phyloP scores from a whole-genome alignment of 805 yeast genomes.

The Jamesozyma hellenica region DNA sequence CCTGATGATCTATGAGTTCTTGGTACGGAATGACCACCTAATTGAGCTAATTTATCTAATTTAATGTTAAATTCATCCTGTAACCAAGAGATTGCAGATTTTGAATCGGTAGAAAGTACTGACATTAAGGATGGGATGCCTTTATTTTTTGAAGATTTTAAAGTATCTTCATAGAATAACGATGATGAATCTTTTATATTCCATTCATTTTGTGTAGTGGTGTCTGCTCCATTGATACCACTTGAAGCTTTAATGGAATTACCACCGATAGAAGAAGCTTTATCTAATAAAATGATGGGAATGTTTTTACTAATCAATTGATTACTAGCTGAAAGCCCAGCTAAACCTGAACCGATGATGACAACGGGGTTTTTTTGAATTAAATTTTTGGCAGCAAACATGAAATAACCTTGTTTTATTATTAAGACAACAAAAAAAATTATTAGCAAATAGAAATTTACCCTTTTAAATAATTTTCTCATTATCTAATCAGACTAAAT shows the following conservation, averaged over 20 bases:
- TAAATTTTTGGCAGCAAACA: neutral
- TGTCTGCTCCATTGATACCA: constrained; percentile 60
- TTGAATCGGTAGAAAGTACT: constrained; percentile 51
- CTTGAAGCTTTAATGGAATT: constrained; percentile 54
- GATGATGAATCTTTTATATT: constrained; percentile 48
- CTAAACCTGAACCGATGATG: constrained; percentile 48
- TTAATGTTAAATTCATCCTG: constrained; percentile 53
- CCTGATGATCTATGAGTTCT: constrained; percentile 72
- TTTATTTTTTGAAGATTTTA: constrained; percentile 53
- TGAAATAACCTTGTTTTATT: neutral
- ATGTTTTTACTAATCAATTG: constrained; percentile 31
- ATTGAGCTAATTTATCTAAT: constrained; percentile 55
- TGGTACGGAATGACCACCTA: constrained; percentile 76
- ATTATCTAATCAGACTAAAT: neutral
- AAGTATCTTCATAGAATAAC: constrained; percentile 55
- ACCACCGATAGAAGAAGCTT: constrained; percentile 42
- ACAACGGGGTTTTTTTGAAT: constrained; percentile 27
- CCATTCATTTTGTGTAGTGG: constrained; percentile 46
- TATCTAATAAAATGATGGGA: constrained; percentile 41
- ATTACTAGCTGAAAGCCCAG: constrained; percentile 41
- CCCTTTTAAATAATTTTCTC: neutral
- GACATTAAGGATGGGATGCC: constrained; percentile 51
- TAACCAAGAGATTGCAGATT: constrained; percentile 64
- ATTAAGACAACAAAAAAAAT: neutral
- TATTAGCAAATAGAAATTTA: neutral